These are phyloP conservation scores for Euphorbia tirucalli DNA, from an alignment of 345 rosid genomes.

Conservation along the genomic window DNA sequence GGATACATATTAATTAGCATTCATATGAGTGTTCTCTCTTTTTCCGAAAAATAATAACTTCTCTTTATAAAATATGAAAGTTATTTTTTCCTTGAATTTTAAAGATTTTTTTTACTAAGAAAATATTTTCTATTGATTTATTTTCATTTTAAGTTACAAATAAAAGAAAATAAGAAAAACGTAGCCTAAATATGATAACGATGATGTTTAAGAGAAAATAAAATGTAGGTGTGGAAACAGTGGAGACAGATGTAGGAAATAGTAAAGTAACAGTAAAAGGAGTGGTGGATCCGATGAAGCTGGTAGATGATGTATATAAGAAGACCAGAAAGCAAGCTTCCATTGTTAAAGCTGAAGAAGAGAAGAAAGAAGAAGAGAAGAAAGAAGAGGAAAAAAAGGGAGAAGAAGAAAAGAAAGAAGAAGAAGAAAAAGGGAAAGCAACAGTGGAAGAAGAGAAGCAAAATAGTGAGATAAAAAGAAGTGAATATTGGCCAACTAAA, in stretches of 20 bases:
- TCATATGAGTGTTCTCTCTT: no score
- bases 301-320: conserved; percentile 47
- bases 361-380: conserved; percentile 43
- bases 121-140: no score
- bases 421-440: conserved; percentile 22
- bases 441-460: conserved; percentile 30
- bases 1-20: no score
- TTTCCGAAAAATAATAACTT: no score
- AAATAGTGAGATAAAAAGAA: conserved; percentile 36
- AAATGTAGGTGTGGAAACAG: conserved; percentile 59
- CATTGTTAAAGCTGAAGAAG: conserved; percentile 48
- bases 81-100: no score
- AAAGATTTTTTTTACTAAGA: no score
- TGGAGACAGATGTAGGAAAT: conserved; percentile 46
- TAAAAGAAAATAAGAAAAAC: no score
- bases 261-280: conserved; percentile 53
- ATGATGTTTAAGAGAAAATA: no score
- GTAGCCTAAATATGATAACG: no score
- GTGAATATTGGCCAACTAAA: conserved; percentile 48
- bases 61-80: no score
- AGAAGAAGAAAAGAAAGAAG: conserved; percentile 24
- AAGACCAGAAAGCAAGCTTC: conserved; percentile 51
- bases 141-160: no score
- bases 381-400: conserved; percentile 30
- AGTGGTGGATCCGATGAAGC: conserved; percentile 45